Conservation (phyloP, 495 filamentous ascomycete species). For the Talaromyces liani region DNA sequence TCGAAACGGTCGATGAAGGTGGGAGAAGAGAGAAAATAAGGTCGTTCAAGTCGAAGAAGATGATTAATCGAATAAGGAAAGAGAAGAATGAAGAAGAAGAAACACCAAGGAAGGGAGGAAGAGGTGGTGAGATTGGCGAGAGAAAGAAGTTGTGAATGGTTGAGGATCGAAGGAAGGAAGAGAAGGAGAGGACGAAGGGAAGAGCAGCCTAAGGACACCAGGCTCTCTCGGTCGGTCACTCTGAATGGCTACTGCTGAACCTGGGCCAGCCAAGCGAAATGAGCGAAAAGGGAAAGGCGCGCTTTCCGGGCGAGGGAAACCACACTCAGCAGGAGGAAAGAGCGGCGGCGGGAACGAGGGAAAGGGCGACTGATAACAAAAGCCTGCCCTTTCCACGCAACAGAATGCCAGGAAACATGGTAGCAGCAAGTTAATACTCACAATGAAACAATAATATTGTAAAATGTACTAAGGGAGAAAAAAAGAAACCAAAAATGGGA, state of each 20-base stretch:
- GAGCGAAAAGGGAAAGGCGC: slow-evolving; percentile 27
- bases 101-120: neutral
- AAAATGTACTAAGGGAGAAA: neutral
- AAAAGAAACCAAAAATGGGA: neutral
- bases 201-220: slow-evolving; percentile 17
- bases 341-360: neutral
- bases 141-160: slow-evolving; percentile 17
- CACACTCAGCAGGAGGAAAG: neutral
- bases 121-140: slow-evolving; percentile 20
- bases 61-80: slow-evolving; percentile 10
- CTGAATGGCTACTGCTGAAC: neutral
- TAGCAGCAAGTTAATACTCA: neutral
- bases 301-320: slow-evolving; percentile 10
- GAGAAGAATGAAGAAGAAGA: slow-evolving; percentile 4
- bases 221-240: neutral
- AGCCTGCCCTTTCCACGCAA: neutral
- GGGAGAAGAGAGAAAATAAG: slow-evolving; percentile 11
- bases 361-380: neutral
- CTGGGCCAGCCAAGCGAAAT: slow-evolving; percentile 17
- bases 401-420: neutral
- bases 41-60: slow-evolving; percentile 16
- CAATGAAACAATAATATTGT: neutral
- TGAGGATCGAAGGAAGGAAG: slow-evolving; percentile 10
- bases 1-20: slow-evolving; percentile 13
- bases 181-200: slow-evolving; percentile 13